phyloP scores from a whole-genome alignment of 169 alveolate species.

The Theileria parva region DNA sequence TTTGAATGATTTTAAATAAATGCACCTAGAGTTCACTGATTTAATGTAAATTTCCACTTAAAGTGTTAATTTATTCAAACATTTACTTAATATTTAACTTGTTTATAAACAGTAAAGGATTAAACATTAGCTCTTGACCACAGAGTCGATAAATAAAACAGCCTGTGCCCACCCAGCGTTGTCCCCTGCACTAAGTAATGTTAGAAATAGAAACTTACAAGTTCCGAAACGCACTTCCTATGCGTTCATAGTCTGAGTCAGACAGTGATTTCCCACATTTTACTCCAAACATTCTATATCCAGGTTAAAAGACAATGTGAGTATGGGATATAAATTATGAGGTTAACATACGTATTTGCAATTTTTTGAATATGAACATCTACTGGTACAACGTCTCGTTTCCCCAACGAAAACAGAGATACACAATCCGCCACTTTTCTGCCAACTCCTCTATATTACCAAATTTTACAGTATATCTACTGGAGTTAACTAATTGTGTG shows the following conservation, averaged over 20 bases:
- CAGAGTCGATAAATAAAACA: constrained; percentile 46
- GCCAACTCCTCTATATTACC: constrained; percentile 84
- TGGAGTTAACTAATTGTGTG: too few relatives aligned
- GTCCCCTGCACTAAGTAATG: constrained; percentile 24
- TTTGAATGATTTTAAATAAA: background rate
- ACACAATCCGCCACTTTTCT: constrained; percentile 92
- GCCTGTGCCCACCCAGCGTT: constrained; percentile 67
- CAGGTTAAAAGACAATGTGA: background rate
- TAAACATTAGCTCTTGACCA: constrained; percentile 11
- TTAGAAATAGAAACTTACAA: constrained; percentile 28
- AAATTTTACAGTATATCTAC: constrained; percentile 20
- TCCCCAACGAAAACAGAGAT: constrained; percentile 82
- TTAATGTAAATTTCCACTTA: background rate
- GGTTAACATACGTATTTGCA: constrained; percentile 25
- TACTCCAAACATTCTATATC: constrained; percentile 35
- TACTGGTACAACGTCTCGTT: constrained; percentile 83
- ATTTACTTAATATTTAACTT: background rate
- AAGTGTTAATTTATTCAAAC: background rate
- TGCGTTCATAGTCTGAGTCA: constrained; percentile 17
- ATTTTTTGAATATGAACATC: constrained; percentile 85
- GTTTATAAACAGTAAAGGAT: background rate
- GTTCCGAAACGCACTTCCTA: constrained; percentile 13
- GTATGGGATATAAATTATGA: background rate
- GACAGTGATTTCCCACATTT: constrained; percentile 6
- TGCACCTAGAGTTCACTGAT: background rate